phyloP scores from a whole-genome alignment of 108 stramenopile genomes.

The Epithemia pelagica region DNA sequence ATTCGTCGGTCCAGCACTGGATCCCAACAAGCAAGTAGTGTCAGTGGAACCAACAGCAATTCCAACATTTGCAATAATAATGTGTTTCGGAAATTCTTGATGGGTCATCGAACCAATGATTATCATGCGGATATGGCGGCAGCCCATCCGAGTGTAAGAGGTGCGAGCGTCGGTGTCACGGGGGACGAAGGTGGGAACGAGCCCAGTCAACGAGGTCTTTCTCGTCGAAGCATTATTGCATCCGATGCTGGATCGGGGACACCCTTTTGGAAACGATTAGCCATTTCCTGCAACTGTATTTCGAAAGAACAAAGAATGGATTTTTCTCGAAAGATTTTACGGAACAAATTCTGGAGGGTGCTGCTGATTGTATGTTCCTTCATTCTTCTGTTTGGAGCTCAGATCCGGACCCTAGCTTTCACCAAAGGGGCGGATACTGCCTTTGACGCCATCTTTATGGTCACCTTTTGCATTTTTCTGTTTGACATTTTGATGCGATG shows the following conservation, averaged over 20 bases:
- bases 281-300: not conserved
- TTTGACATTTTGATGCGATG: slow-evolving; percentile 43
- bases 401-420: slow-evolving; percentile 34
- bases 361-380: slow-evolving; percentile 3
- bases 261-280: not conserved
- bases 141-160: not conserved
- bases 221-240: too few relatives aligned
- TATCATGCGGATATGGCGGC: not conserved
- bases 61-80: not conserved
- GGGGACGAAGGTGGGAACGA: too few relatives aligned
- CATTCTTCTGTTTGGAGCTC: slow-evolving; percentile 55
- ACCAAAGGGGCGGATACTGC: slow-evolving; percentile 24
- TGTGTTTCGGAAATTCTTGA: not conserved
- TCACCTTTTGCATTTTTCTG: slow-evolving; percentile 33
- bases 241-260: too few relatives aligned
- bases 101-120: not conserved
- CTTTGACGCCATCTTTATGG: slow-evolving; percentile 38
- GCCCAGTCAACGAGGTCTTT: too few relatives aligned
- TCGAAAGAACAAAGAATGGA: not conserved
- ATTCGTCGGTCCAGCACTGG: not conserved
- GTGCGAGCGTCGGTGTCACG: not conserved
- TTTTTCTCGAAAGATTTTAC: not conserved
- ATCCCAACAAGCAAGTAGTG: not conserved
- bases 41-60: not conserved
- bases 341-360: slow-evolving; percentile 1